A percentile compares a stretch with the other conserved stretches of the same genome.
phyloP scores from a whole-genome alignment of 1,284 basidiomycete genomes.

The Cutaneotrichosporon sp. region DNA sequence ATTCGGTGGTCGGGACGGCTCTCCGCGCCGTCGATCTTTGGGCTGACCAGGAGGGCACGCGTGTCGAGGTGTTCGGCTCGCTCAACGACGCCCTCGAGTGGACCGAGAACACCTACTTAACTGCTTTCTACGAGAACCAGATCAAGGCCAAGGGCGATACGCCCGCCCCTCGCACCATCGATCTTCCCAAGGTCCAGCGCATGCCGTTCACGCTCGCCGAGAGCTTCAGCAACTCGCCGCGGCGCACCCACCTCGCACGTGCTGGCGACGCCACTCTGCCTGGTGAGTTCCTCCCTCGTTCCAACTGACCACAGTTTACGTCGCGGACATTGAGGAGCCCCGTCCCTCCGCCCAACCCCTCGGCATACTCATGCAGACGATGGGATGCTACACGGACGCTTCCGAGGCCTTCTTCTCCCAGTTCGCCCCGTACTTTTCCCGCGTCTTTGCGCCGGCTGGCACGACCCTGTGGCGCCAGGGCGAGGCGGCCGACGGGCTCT shows the following conservation, averaged over 20 bases:
- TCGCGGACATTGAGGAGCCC: slow-evolving; percentile 22
- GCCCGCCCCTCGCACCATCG: slow-evolving; percentile 27
- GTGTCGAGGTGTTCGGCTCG: slow-evolving; percentile 77
- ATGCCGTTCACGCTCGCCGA: slow-evolving; percentile 57
- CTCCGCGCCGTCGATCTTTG: slow-evolving; percentile 73
- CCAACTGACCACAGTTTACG: slow-evolving; percentile 3
- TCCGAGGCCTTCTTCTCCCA: slow-evolving; percentile 52
- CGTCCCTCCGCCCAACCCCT: slow-evolving; percentile 47
- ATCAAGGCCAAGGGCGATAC: slow-evolving; percentile 23
- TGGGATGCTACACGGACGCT: slow-evolving; percentile 62
- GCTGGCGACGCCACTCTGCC: slow-evolving; percentile 62
- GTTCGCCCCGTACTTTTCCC: slow-evolving; percentile 68
- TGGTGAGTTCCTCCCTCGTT: neutral
- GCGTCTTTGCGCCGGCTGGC: slow-evolving; percentile 61
- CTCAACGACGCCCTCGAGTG: slow-evolving; percentile 94
- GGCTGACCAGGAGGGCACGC: slow-evolving; percentile 61
- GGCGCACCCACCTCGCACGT: slow-evolving; percentile 69
- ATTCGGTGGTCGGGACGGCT: slow-evolving; percentile 67
- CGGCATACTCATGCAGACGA: slow-evolving; percentile 65
- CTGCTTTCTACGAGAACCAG: slow-evolving; percentile 52
- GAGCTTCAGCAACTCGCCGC: slow-evolving; percentile 69
- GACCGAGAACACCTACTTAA: slow-evolving; percentile 83
- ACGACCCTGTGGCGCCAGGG: slow-evolving; percentile 72
- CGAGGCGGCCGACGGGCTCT: slow-evolving; percentile 75
- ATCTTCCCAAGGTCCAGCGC: slow-evolving; percentile 44